phyloP scores from a whole-genome alignment of 2,329 filamentous ascomycete species.

The Intubia oerlemansii region DNA sequence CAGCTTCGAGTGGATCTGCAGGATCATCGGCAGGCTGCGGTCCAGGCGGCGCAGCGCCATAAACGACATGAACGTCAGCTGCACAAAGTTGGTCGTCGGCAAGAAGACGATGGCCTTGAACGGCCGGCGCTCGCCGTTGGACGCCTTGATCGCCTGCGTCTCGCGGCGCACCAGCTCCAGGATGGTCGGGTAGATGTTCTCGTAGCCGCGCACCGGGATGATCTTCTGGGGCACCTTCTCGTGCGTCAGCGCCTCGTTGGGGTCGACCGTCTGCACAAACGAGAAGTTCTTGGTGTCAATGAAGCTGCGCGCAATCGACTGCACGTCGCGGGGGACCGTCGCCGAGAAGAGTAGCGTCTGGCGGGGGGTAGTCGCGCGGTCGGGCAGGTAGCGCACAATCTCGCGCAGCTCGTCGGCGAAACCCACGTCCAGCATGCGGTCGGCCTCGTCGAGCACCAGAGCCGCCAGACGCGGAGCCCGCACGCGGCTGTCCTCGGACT shows the following conservation, averaged over 20 bases:
- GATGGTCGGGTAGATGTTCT: constrained; percentile 56
- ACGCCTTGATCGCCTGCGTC: constrained; percentile 14
- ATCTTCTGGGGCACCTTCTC: constrained; percentile 63
- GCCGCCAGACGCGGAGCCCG: constrained; percentile 61
- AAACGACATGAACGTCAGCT: constrained; percentile 40
- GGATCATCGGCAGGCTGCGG: constrained; percentile 18
- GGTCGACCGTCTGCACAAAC: constrained; percentile 71
- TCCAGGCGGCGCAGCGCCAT: constrained; percentile 20
- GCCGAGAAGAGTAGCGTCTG: constrained; percentile 94
- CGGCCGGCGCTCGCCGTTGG: constrained; percentile 18
- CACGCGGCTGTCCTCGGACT: constrained; percentile 40
- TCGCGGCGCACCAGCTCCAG: constrained; percentile 54
- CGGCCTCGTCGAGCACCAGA: constrained; percentile 88
- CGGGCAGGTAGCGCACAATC: constrained; percentile 42
- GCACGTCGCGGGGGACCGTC: constrained; percentile 69
- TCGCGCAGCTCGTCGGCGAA: constrained; percentile 44
- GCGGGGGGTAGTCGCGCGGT: constrained; percentile 38
- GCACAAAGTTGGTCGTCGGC: constrained; percentile 54
- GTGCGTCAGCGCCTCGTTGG: constrained; percentile 71
- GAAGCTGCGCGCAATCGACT: constrained; percentile 54
- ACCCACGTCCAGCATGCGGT: constrained; percentile 94
- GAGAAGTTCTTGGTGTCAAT: constrained; percentile 65
- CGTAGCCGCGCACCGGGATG: constrained; percentile 43
- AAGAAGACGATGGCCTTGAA: constrained; percentile 98
- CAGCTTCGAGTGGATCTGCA: constrained; percentile 62